Evolutionary conservation across 805 yeast species (phyloP).

Genomic region (Zygosaccharomyces gambellarensis): DNA sequence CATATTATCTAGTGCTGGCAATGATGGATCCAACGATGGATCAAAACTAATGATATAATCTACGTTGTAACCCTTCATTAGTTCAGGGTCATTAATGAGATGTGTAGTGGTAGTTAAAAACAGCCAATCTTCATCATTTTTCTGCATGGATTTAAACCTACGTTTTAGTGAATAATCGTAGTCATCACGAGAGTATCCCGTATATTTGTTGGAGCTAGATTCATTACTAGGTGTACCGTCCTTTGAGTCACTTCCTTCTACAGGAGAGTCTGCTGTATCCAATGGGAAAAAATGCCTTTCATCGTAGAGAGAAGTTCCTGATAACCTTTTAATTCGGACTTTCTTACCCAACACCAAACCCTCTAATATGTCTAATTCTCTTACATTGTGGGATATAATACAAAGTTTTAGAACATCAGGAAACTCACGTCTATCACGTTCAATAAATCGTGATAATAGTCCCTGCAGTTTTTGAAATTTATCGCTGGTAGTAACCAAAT

Average conservation of each 20-base stretch:
- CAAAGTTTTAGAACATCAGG: conserved; percentile 25
- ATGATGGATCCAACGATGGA: conserved; percentile 34
- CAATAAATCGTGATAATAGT: conserved; percentile 31
- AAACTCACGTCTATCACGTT: conserved; percentile 12
- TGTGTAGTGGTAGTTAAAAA: conserved; percentile 46
- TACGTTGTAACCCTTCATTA: conserved; percentile 34
- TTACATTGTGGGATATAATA: conserved; percentile 55
- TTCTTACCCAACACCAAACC: conserved; percentile 70
- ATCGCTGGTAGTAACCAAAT: conserved; percentile 50
- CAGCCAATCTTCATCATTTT: conserved; percentile 32
- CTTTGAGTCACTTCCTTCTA: conserved; percentile 8
- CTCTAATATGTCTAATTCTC: conserved; percentile 75
- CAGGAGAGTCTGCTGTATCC: not conserved
- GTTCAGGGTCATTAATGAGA: conserved; percentile 33
- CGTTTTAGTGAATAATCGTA: conserved; percentile 24
- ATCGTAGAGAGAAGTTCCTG: conserved; percentile 57
- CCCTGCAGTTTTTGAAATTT: conserved; percentile 54
- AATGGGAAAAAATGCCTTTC: conserved; percentile 21
- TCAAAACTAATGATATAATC: conserved; percentile 49
- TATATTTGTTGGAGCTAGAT: conserved; percentile 13
- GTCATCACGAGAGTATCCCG: conserved; percentile 26
- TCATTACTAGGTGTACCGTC: conserved; percentile 11
- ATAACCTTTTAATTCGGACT: conserved; percentile 58
- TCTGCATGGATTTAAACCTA: conserved; percentile 9
- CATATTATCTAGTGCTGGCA: conserved; percentile 30